A percentile compares a stretch with the other conserved stretches of the same genome.
Conservation (phyloP, 2,329 filamentous ascomycete species). For the Chalaropsis thielavioides region DNA sequence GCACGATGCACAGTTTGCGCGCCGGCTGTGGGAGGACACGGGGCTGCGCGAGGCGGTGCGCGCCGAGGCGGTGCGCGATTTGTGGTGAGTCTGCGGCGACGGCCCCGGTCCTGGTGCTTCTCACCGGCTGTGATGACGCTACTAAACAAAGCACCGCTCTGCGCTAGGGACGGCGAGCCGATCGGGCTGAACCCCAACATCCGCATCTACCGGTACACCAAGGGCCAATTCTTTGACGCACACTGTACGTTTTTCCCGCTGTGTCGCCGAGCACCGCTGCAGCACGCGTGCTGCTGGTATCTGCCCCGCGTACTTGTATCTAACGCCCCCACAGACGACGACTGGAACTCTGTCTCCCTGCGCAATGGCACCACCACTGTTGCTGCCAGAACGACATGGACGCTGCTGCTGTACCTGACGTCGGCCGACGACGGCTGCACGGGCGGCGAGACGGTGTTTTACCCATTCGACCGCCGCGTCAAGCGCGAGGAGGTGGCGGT, state of each 20-base stretch:
- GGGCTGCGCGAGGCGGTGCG: conserved; percentile 50
- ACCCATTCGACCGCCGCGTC: conserved; percentile 49
- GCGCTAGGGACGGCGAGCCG: conserved; percentile 65
- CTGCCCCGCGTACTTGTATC: too few species aligned
- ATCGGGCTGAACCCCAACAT: conserved; percentile 83
- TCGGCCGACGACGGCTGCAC: conserved; percentile 57
- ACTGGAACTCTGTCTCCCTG: conserved; percentile 59
- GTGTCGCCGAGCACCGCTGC: too few species aligned
- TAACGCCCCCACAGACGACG: conserved; percentile 51
- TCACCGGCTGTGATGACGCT: too few species aligned
- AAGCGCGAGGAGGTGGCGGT: conserved; percentile 54
- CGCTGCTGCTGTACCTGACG: conserved; percentile 73
- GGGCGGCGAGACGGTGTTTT: conserved; percentile 87
- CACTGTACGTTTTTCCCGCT: conserved; percentile 53
- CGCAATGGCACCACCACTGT: conserved; percentile 23
- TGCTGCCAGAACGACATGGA: conserved; percentile 65
- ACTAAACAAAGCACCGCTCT: not conserved
- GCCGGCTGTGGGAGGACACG: conserved; percentile 61
- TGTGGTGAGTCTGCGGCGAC: conserved; percentile 30
- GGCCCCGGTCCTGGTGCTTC: too few species aligned
- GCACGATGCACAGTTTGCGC: conserved; percentile 59
- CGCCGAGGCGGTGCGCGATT: conserved; percentile 25
- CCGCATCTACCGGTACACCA: conserved; percentile 71
- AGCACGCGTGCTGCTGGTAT: too few species aligned
- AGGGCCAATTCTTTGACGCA: conserved; percentile 81